Base-by-base conservation (phyloP, 352 stramenopile species). In the Pythium grandisporangium region DNA sequence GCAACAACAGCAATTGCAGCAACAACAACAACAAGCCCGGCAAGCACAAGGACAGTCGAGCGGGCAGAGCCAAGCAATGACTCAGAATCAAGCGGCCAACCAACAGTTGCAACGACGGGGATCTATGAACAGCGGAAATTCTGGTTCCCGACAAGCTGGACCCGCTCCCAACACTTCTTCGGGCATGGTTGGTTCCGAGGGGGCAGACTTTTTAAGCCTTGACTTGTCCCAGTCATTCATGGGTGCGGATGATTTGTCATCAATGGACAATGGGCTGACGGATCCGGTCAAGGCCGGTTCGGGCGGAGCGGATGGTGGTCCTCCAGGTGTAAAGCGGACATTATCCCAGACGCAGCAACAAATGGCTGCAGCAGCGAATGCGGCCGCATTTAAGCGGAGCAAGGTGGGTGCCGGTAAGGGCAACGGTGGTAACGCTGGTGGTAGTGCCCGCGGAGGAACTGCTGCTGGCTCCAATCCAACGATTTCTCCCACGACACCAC, bases 341-440 rank as follows among this genome's bases (percentile, higher is more conserved):
- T 50, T 91, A 16, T 74, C 74, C 33, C 77, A 88, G 55, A 76
- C 72, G 30, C 77, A 91, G 65, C 77, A 87, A 58, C 73, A 85
- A 39, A 83, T 91, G 72, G 77, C 74, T 27, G 70, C 70, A 24
- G 77, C 77, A 23, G 77, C 77, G 48, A 90, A 90, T 48, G 74
- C 71, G 16, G 74, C 63, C 23, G 74, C 77, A 19, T 88, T 91
- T 50, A 91, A 91, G 63, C 74, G 74, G 33, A 88, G 72, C 51
- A 91, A 91, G 59, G 55, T 78, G n/a, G n/a, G n/a, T n/a, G n/a
- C n/a, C n/a, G n/a, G n/a, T n/a, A n/a, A n/a, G n/a, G n/a, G n/a
- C n/a, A n/a, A n/a, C n/a, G n/a, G n/a, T n/a, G n/a, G n/a, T n/a
- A n/a, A n/a, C n/a, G n/a, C n/a, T n/a, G n/a, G n/a, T n/a, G n/a